Evolutionary conservation across 257 asterid genomes (phyloP).

Genomic region (Oldenlandia corymbosa): DNA sequence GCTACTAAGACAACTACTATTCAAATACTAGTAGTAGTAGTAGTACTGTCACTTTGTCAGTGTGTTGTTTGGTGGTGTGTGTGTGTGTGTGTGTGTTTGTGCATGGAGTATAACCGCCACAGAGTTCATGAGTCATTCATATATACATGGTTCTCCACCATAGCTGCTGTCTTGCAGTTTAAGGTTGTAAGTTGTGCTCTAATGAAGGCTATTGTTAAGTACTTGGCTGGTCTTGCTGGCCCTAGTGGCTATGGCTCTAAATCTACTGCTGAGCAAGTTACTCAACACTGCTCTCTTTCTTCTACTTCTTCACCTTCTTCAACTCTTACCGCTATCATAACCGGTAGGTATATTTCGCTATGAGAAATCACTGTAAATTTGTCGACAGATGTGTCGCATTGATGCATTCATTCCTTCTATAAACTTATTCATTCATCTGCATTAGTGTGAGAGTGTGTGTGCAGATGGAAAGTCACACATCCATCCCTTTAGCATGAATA

Average conservation of each 20-base stretch:
- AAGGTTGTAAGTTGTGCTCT: constrained; percentile 33
- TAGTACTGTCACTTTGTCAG: too few relatives aligned
- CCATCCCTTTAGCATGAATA: too few relatives aligned
- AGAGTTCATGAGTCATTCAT: constrained; percentile 41
- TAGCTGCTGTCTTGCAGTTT: constrained; percentile 32
- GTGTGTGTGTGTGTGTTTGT: constrained; percentile 12
- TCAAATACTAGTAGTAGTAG: too few relatives aligned
- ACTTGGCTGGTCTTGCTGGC: constrained; percentile 75
- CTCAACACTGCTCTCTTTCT: constrained; percentile 29
- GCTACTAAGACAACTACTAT: too few relatives aligned
- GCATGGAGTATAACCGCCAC: constrained; percentile 36
- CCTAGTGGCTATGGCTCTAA: constrained; percentile 81
- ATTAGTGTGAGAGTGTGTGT: too few relatives aligned
- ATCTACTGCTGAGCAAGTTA: constrained; percentile 62
- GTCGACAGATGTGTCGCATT: too few relatives aligned
- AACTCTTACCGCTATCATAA: constrained; percentile 75
- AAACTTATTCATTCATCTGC: background rate
- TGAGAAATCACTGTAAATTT: too few relatives aligned
- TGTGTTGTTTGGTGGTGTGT: too few relatives aligned
- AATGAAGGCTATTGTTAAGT: constrained; percentile 68
- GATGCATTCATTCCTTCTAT: too few relatives aligned
- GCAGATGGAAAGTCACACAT: too few relatives aligned
- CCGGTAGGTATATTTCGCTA: constrained; percentile 93
- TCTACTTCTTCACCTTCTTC: too few relatives aligned
- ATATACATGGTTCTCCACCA: constrained; percentile 42